A percentile compares a stretch with the other conserved stretches of the same genome.
phyloP scores from a whole-genome alignment of 345 rosid genomes.

The Theobroma cacao region DNA sequence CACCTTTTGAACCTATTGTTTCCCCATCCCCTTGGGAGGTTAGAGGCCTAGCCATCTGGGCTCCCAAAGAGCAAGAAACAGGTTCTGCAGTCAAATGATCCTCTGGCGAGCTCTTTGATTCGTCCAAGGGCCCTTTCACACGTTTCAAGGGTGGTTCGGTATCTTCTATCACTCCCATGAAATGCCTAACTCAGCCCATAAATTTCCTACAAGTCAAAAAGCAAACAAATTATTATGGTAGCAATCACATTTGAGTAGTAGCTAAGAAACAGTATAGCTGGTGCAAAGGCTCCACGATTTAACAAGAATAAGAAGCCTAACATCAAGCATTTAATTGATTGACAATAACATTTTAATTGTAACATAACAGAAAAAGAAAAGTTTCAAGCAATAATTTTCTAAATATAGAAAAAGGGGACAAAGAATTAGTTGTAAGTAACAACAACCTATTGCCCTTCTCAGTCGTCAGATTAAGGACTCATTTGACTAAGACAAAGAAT shows the following conservation, averaged over 20 bases:
- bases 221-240: not conserved
- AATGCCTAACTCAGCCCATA: slow-evolving; percentile 62
- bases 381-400: not conserved
- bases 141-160: slow-evolving; percentile 70
- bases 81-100: slow-evolving; percentile 32
- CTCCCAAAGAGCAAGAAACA: slow-evolving; percentile 51
- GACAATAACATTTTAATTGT: not conserved
- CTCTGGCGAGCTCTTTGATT: slow-evolving; percentile 37
- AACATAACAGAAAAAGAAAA: not conserved
- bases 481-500: too few species aligned
- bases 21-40: slow-evolving; percentile 62
- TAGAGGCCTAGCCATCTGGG: slow-evolving; percentile 64
- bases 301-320: not conserved
- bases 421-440: not conserved
- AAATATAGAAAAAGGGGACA: not conserved
- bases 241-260: not conserved
- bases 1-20: slow-evolving; percentile 54
- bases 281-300: not conserved
- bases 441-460: not conserved
- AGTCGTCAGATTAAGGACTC: not conserved
- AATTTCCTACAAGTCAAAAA: slow-evolving; percentile 20
- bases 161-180: slow-evolving; percentile 78
- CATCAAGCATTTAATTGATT: not conserved
- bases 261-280: not conserved
- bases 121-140: slow-evolving; percentile 39